These are phyloP conservation scores for Bjerkandera adusta DNA, from an alignment of 1,284 basidiomycete species.

Conservation along the genomic window DNA sequence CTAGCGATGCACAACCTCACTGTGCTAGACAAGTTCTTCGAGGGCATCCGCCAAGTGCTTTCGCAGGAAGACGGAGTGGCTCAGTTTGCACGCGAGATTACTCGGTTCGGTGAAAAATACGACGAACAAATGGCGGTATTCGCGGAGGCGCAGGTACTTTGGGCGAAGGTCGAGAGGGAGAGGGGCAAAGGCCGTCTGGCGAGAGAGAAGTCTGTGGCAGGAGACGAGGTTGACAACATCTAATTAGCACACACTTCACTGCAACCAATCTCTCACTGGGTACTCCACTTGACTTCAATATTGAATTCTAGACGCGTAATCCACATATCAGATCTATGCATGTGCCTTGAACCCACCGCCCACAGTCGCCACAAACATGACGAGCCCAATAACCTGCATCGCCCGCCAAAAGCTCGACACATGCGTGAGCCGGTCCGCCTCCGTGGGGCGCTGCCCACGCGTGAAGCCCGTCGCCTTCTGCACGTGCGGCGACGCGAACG, in stretches of 20 bases:
- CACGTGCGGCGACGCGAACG: conserved; percentile 29
- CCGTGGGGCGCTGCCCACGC: conserved; percentile 19
- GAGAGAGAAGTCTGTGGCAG: conserved; percentile 39
- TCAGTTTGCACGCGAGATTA: conserved; percentile 47
- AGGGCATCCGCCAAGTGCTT: conserved; percentile 48
- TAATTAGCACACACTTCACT: no score
- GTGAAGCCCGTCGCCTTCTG: conserved; percentile 28
- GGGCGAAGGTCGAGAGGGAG: conserved; percentile 61
- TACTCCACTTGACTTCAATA: not conserved
- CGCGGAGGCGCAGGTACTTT: conserved; percentile 48
- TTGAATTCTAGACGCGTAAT: not conserved
- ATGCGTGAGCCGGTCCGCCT: conserved; percentile 24
- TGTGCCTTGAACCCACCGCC: conserved; percentile 27
- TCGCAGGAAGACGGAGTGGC: conserved; percentile 14
- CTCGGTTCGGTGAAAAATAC: conserved; percentile 49
- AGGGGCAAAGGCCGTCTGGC: conserved; percentile 65
- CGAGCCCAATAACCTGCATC: conserved; percentile 31
- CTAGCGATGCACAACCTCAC: conserved; percentile 72
- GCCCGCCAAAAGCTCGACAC: conserved; percentile 30
- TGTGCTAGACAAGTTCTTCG: conserved; percentile 63
- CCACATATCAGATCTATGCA: conserved; percentile 3
- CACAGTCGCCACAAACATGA: conserved; percentile 29
- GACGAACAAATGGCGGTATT: conserved; percentile 47
- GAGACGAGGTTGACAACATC: not conserved
- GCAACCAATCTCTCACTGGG: no score